Evolutionary conservation across 305 asterid species (phyloP).

Genomic region (Solanum hybrid): DNA sequence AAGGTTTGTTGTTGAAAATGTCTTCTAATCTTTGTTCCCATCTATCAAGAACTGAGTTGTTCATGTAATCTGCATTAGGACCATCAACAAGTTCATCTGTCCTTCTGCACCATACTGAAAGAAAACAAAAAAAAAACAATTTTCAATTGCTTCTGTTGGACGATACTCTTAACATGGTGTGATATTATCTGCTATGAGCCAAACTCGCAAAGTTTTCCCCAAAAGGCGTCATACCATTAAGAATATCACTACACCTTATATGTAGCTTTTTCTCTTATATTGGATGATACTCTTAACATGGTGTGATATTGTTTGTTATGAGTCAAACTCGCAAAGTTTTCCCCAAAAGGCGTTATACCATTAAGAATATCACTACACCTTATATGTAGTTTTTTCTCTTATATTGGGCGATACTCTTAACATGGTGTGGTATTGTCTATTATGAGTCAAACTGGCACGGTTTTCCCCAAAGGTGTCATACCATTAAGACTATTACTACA

Average conservation of each 20-base stretch:
- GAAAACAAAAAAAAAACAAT: background rate
- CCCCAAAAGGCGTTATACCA: background rate
- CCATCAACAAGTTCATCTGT: slow-evolving; percentile 83
- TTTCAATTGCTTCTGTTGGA: background rate
- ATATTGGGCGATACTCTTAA: too few relatives aligned
- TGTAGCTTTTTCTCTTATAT: too few relatives aligned
- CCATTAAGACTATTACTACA: too few relatives aligned
- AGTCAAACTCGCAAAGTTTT: background rate
- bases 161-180: background rate
- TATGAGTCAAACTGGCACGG: background rate
- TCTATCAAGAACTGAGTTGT: slow-evolving; percentile 48
- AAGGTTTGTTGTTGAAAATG: slow-evolving; percentile 60
- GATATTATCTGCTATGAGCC: background rate
- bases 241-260: background rate
- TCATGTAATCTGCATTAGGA: slow-evolving; percentile 47
- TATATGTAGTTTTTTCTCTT: too few relatives aligned
- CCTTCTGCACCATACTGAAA: slow-evolving; percentile 79
- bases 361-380: background rate
- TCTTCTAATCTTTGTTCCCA: slow-evolving; percentile 74
- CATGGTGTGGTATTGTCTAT: background rate
- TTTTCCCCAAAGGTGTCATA: too few relatives aligned
- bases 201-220: background rate
- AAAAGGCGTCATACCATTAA: too few relatives aligned
- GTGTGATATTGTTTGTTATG: background rate
- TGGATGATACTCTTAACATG: background rate